Percentiles rank a stretch among this genome's conserved stretches.
These are phyloP conservation scores for Aspergillus hortae DNA, from an alignment of 2,329 filamentous ascomycete species.

Conservation along the genomic window DNA sequence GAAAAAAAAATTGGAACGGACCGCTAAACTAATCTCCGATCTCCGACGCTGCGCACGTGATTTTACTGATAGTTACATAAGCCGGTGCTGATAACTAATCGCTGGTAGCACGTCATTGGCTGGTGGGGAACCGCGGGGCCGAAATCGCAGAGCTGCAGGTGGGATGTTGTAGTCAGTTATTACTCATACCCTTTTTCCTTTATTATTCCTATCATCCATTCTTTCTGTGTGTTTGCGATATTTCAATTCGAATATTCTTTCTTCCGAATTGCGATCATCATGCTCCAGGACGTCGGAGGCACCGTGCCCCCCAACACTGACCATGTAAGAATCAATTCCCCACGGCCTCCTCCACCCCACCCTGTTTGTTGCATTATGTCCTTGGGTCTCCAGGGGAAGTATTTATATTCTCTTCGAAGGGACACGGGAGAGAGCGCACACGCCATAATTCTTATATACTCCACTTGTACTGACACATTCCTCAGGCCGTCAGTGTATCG, in stretches of 20 bases:
- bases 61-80: not conserved
- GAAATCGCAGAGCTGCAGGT: too few species aligned
- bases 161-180: too few species aligned
- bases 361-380: not conserved
- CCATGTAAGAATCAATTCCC: slow-evolving; percentile 59
- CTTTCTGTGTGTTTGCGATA: not conserved
- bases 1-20: not conserved
- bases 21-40: slow-evolving; percentile 12
- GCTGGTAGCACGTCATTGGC: too few species aligned
- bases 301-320: slow-evolving; percentile 74
- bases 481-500: slow-evolving; percentile 92
- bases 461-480: not conserved
- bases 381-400: not conserved
- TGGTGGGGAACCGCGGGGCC: too few species aligned
- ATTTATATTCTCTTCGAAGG: not conserved
- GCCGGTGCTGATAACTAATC: not conserved
- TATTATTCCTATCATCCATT: too few species aligned
- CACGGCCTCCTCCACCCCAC: slow-evolving; percentile 5
- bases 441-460: too few species aligned
- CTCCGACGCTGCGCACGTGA: slow-evolving; percentile 1
- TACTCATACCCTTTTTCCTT: too few species aligned
- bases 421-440: too few species aligned
- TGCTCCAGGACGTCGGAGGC: slow-evolving; percentile 55
- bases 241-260: not conserved
- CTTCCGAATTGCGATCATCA: slow-evolving; percentile 13